phyloP scores from a whole-genome alignment of 2,329 filamentous ascomycete species.

The Penicillium sp. region DNA sequence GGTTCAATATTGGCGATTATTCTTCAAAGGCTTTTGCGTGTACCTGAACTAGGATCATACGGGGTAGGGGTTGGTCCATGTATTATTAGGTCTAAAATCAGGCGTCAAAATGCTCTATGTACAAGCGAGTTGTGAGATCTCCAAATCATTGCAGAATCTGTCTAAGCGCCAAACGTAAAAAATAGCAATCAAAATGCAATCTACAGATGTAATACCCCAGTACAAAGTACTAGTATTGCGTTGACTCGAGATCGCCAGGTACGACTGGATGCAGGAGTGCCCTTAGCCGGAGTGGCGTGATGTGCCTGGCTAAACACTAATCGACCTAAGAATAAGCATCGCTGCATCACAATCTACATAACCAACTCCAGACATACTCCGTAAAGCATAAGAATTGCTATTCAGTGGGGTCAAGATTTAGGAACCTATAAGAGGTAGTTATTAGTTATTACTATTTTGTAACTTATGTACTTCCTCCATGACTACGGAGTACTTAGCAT shows the following conservation, averaged over 20 bases:
- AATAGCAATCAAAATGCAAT: too few species aligned
- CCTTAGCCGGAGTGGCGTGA: slow-evolving; percentile 15
- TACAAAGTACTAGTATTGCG: too few species aligned
- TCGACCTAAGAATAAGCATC: too few species aligned
- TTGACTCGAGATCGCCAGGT: neutral
- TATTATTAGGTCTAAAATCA: neutral
- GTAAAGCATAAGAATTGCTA: too few species aligned
- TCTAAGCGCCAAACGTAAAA: neutral
- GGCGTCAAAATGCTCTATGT: neutral
- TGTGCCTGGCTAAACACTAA: neutral
- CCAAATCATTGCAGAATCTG: neutral
- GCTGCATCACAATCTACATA: too few species aligned
- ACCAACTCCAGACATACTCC: too few species aligned
- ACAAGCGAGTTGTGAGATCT: neutral
- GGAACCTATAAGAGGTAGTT: too few species aligned
- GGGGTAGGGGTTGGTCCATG: neutral
- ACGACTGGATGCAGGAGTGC: neutral
- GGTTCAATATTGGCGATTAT: neutral
- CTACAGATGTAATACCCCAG: too few species aligned
- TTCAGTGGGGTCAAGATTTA: too few species aligned
- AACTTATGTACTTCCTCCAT: too few species aligned
- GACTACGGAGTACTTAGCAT: neutral
- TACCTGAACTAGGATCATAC: neutral
- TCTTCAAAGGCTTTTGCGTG: slow-evolving; percentile 2
- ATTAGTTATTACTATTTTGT: too few species aligned